Base-by-base conservation (phyloP, 1,284 basidiomycete species). In the Ustilago esculenta region DNA sequence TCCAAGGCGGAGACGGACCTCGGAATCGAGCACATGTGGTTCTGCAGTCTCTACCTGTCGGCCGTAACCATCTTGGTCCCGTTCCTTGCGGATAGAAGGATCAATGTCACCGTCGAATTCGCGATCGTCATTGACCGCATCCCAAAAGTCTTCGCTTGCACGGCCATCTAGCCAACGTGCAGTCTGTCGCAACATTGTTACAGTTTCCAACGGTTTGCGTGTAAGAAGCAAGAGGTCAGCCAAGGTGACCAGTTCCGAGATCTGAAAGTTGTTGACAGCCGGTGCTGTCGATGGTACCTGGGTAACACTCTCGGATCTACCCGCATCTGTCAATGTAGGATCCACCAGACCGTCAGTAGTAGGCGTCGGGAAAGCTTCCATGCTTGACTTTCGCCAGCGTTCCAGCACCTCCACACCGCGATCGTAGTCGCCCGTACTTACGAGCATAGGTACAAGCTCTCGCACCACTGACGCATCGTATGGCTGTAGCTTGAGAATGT, bases 111-210 rank as follows among this genome's bases (percentile, higher is more conserved):
- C 81, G 75, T 94, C 91, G 75, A 87, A 96, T 82, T 97, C 94
- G 51, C 93, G 85, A 80, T 98, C 95, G 32, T 88, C 86, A 51
- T 89, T 87, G 20, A 87, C 82, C 70, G 69, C 63, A 27, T 94
- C 91, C 92, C 94, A 96, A 52, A 89, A 89, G 49, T 84, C 83
- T 79, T 91, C 88, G 29, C 85, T 84, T n/a, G 83, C 84, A 30
- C 94, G 84, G 0, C 92, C 92, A 80, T 95, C 92, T 11, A 97
- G 83, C 94, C 94, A 97, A 41, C 95, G 84, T 45, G 88, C 89
- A 0, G 93, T 94, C 48, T 85, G 85, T 34, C 90, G 85, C 52
- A 96, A 89, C 0, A 88, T 87, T 12, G 87, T 84, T 11, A 94
- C 84, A 0, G 90, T 90, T 25, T 86, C 85, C 34, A 89, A 87